Conservation (phyloP, 2,329 filamentous ascomycete genomes). For the Fonsecaea multimorphosa region DNA sequence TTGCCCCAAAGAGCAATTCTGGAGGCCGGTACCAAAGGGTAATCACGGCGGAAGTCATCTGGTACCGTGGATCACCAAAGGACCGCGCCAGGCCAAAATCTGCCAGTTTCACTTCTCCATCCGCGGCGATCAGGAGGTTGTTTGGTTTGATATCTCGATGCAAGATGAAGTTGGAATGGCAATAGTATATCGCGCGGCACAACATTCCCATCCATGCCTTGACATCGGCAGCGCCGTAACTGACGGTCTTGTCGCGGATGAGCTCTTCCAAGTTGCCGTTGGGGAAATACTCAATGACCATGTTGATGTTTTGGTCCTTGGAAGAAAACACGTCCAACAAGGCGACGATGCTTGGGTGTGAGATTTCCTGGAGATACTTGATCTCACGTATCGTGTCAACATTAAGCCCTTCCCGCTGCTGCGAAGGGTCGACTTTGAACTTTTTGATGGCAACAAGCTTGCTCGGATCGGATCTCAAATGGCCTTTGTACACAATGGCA, state of each 20-base stretch:
- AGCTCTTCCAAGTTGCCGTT: constrained; percentile 95
- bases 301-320: constrained; percentile 94
- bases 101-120: constrained; percentile 92
- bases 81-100: constrained; percentile 94
- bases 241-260: constrained; percentile 82
- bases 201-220: constrained; percentile 99
- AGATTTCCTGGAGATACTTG: constrained; percentile 91
- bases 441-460: constrained; percentile 74
- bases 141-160: constrained; percentile 99
- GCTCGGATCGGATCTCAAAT: constrained; percentile 73
- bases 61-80: constrained; percentile 84
- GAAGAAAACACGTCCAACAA: constrained; percentile 92
- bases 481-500: constrained; percentile 90
- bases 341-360: constrained; percentile 93
- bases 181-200: constrained; percentile 91
- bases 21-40: constrained; percentile 96
- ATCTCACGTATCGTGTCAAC: constrained; percentile 96
- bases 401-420: constrained; percentile 84
- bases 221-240: constrained; percentile 86
- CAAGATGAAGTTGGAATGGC: constrained; percentile 90
- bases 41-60: constrained; percentile 94
- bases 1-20: constrained; percentile 88
- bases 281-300: constrained; percentile 92
- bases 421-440: constrained; percentile 56
- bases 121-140: constrained; percentile 91